A percentile compares a stretch with the other conserved stretches of the same genome.
These are phyloP conservation scores for Pistacia vera DNA, from an alignment of 345 rosid species.

Conservation along the genomic window DNA sequence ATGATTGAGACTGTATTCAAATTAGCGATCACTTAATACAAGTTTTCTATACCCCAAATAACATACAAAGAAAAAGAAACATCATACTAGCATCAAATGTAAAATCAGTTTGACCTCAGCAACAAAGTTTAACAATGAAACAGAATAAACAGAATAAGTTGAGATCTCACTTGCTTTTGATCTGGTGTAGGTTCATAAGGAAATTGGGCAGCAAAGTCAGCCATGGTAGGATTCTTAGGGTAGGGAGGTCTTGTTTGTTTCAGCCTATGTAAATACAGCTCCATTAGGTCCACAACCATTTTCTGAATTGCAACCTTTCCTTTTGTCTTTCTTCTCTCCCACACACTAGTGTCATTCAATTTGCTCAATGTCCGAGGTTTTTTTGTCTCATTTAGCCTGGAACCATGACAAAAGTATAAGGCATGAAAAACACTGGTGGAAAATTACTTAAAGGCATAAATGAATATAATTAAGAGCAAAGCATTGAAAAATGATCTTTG, in stretches of 20 bases:
- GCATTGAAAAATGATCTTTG: constrained; percentile 3
- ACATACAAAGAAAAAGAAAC: background rate
- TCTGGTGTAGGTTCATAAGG: constrained; percentile 90
- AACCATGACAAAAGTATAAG: constrained; percentile 20
- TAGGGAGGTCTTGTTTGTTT: constrained; percentile 83
- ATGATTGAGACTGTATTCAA: no score
- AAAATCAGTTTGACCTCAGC: constrained; percentile 1
- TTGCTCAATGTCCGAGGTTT: constrained; percentile 82
- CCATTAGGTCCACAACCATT: constrained; percentile 98
- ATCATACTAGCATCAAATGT: background rate
- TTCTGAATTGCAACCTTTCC: constrained; percentile 96
- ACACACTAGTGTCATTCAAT: constrained; percentile 70
- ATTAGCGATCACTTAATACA: no score
- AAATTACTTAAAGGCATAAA: background rate
- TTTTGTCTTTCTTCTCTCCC: constrained; percentile 94
- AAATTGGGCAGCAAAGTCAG: constrained; percentile 68
- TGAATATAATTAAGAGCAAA: background rate
- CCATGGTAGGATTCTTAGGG: constrained; percentile 66
- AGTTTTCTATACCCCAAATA: background rate
- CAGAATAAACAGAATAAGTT: background rate
- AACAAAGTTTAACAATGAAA: constrained; percentile 3
- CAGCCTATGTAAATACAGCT: constrained; percentile 87
- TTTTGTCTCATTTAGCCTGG: constrained; percentile 85
- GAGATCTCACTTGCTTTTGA: constrained; percentile 64
- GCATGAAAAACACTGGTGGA: constrained; percentile 12